Evolutionary conservation across 164 flowering plant species (phyloP).

Genomic region (Magnolia officinalis): DNA sequence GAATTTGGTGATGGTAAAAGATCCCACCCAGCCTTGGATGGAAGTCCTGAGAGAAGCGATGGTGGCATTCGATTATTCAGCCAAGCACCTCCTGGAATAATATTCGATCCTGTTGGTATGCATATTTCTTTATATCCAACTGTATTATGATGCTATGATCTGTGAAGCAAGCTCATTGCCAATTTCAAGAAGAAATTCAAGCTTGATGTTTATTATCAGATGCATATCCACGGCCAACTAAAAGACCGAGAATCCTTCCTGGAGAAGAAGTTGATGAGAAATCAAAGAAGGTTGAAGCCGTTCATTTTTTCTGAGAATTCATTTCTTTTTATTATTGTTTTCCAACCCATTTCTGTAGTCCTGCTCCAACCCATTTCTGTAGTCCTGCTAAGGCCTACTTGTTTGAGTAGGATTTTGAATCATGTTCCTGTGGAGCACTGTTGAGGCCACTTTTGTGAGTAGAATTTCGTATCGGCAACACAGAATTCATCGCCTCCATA

Average conservation of each 20-base stretch:
- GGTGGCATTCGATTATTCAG: slow-evolving; percentile 67
- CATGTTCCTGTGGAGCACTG: neutral
- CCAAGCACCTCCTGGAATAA: slow-evolving; percentile 64
- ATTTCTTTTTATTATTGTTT: neutral
- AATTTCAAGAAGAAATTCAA: neutral
- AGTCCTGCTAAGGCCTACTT: neutral
- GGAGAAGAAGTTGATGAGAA: slow-evolving; percentile 60
- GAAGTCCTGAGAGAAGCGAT: slow-evolving; percentile 26
- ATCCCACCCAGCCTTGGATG: slow-evolving; percentile 19
- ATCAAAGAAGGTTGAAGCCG: slow-evolving; percentile 63
- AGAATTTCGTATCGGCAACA: too few relatives aligned
- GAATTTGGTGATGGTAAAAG: slow-evolving; percentile 44
- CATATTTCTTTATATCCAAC: slow-evolving; percentile 4
- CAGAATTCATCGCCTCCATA: too few relatives aligned
- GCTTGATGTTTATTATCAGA: slow-evolving; percentile 31
- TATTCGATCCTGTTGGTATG: slow-evolving; percentile 64
- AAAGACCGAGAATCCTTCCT: slow-evolving; percentile 70
- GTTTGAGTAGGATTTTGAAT: neutral
- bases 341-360: neutral
- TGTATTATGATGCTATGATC: neutral
- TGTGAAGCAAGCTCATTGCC: neutral
- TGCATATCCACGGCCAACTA: slow-evolving; percentile 56
- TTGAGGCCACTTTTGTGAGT: neutral
- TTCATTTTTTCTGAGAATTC: neutral
- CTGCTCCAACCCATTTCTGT: too few relatives aligned